phyloP scores from a whole-genome alignment of 108 stramenopile species.

The Skeletonema costatum region DNA sequence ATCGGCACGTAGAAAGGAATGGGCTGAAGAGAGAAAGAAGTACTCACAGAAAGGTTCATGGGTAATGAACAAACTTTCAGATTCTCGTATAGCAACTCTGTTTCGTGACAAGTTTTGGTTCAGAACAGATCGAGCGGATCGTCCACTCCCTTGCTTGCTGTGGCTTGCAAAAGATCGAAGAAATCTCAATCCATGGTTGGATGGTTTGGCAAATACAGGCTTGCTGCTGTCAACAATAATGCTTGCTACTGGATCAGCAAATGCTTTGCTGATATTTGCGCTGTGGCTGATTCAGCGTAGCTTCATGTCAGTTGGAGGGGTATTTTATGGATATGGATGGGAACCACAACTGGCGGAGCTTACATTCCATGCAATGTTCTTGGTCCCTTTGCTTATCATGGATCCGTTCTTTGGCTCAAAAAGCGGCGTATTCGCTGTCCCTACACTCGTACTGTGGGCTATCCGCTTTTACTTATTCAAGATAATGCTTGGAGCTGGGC shows the following conservation, averaged over 20 bases:
- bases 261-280: conserved; percentile 57
- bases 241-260: conserved; percentile 60
- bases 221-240: conserved; percentile 41
- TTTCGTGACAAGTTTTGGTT: conserved; percentile 59
- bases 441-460: conserved; percentile 45
- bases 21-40: conserved; percentile 24
- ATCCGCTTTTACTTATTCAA: conserved; percentile 65
- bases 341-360: conserved; percentile 71
- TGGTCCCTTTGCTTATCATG: conserved; percentile 62
- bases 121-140: conserved; percentile 47
- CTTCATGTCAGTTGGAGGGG: conserved; percentile 66
- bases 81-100: not conserved
- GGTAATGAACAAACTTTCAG: not conserved
- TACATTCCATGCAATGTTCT: conserved; percentile 64
- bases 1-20: conserved; percentile 38
- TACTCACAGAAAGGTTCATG: not conserved
- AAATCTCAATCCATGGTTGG: conserved; percentile 70
- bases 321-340: conserved; percentile 74
- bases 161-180: conserved; percentile 55
- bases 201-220: conserved; percentile 57
- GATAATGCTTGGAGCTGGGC: conserved; percentile 75
- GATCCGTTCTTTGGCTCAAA: conserved; percentile 39
- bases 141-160: conserved; percentile 54
- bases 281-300: conserved; percentile 67
- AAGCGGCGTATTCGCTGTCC: conserved; percentile 27